A percentile compares a stretch with the other conserved stretches of the same genome.
phyloP scores from a whole-genome alignment of 139 green algal species.

The Tetratostichococcus sp. region DNA sequence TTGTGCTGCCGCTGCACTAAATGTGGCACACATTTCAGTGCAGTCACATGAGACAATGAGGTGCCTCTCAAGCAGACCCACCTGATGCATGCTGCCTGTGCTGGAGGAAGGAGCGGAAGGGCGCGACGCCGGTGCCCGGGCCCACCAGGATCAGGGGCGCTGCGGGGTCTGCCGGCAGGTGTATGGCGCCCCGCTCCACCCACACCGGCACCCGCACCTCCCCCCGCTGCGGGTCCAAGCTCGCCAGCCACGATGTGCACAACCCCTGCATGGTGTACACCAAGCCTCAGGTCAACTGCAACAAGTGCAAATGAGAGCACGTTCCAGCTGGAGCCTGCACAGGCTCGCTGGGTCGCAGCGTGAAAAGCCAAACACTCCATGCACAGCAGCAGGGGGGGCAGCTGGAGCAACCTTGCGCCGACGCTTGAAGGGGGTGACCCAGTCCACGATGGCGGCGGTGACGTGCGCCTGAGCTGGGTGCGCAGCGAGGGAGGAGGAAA shows the following conservation, averaged over 20 bases:
- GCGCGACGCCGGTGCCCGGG: constrained; percentile 80
- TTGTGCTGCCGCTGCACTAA: too few species aligned
- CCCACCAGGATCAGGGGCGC: constrained; percentile 73
- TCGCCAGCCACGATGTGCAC: constrained; percentile 75
- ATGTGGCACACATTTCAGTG: too few species aligned
- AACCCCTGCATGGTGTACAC: constrained; percentile 72
- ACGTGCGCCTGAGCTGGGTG: constrained; percentile 62
- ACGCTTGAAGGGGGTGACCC: constrained; percentile 38
- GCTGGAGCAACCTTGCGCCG: constrained; percentile 17
- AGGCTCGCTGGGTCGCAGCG: too few species aligned
- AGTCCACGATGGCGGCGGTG: constrained; percentile 79
- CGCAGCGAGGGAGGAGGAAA: constrained; percentile 60
- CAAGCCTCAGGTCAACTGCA: too few species aligned
- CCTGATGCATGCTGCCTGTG: constrained; percentile 33
- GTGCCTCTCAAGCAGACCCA: neutral
- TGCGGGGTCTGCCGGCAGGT: constrained; percentile 34
- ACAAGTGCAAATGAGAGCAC: too few species aligned
- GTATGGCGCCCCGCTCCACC: constrained; percentile 66
- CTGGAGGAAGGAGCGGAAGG: constrained; percentile 78
- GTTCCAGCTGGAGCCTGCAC: too few species aligned
- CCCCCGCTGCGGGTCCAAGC: constrained; percentile 24
- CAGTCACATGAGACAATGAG: neutral
- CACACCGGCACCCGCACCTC: constrained; percentile 59
- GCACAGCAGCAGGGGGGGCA: too few species aligned
- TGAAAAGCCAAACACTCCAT: neutral